Percentiles rank a stretch among this genome's conserved stretches.
phyloP scores from a whole-genome alignment of 768 basidiomycete genomes.

The Amanita fuliginea region DNA sequence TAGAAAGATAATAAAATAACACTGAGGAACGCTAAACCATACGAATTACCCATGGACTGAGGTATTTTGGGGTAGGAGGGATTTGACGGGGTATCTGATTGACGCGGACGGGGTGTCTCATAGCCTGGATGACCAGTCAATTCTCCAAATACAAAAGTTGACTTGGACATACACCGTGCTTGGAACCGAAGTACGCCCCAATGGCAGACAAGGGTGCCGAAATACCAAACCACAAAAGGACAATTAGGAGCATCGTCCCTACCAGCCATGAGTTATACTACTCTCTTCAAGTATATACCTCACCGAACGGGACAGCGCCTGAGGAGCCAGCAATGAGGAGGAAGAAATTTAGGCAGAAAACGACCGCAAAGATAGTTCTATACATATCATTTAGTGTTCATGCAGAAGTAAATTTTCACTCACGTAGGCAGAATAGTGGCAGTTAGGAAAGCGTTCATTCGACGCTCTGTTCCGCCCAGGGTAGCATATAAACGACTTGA shows the following conservation, averaged over 20 bases:
- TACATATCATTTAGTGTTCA: background rate
- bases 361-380: conserved; percentile 72
- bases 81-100: conserved; percentile 96
- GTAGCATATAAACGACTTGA: conserved; percentile 77
- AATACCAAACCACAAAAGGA: conserved; percentile 88
- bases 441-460: conserved; percentile 79
- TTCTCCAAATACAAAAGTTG: background rate
- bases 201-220: conserved; percentile 82
- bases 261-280: background rate
- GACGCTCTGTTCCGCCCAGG: conserved; percentile 65
- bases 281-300: conserved; percentile 7
- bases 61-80: conserved; percentile 77
- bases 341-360: conserved; percentile 89
- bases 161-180: conserved; percentile 58
- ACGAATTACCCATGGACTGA: conserved; percentile 61
- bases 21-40: background rate
- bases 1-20: conserved; percentile 12
- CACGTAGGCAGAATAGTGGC: conserved; percentile 85
- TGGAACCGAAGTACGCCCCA: conserved; percentile 79
- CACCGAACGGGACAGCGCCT: conserved; percentile 93
- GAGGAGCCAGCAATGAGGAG: conserved; percentile 78
- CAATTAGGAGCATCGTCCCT: conserved; percentile 80
- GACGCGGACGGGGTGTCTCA: conserved; percentile 79
- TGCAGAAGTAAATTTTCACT: conserved; percentile 14
- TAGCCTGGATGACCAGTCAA: conserved; percentile 28